Conservation (phyloP, 2,329 filamentous ascomycete species). For the Verticillium albo-atrum region DNA sequence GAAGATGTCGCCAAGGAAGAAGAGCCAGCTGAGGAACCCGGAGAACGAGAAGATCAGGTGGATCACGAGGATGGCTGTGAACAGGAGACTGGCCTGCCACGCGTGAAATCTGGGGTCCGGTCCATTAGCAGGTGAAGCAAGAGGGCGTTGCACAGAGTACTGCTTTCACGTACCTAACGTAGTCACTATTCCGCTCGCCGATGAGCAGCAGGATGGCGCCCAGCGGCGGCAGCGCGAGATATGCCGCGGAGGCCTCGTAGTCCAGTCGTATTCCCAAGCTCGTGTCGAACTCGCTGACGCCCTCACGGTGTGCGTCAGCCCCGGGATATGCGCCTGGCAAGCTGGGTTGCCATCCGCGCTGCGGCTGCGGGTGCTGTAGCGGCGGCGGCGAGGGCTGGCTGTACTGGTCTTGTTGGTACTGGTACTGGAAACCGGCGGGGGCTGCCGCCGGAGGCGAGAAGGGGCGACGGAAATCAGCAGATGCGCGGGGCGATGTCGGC, state of each 20-base stretch:
- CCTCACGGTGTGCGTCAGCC: conserved; percentile 38
- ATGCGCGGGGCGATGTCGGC: conserved; percentile 46
- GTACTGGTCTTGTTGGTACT: conserved; percentile 16
- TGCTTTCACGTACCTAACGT: conserved; percentile 65
- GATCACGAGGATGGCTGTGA: conserved; percentile 68
- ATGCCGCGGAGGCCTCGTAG: conserved; percentile 87
- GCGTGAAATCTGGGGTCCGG: conserved; percentile 75
- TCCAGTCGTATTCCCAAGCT: conserved; percentile 82
- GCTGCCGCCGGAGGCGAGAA: conserved; percentile 42
- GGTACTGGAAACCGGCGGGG: conserved; percentile 22
- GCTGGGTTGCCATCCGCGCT: conserved; percentile 43
- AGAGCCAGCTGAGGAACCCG: conserved; percentile 73
- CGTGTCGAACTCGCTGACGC: conserved; percentile 83
- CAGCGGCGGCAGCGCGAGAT: conserved; percentile 77
- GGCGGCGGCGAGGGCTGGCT: conserved; percentile 35
- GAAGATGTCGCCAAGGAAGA: conserved; percentile 71
- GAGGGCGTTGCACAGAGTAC: neutral
- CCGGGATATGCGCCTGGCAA: conserved; percentile 33
- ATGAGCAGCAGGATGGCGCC: conserved; percentile 82
- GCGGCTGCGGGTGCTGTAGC: conserved; percentile 51
- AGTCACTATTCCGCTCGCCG: conserved; percentile 91
- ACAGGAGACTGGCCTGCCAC: conserved; percentile 86
- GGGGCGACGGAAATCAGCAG: conserved; percentile 49
- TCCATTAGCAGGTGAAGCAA: neutral
- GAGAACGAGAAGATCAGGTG: conserved; percentile 89